Percentiles rank a stretch among this genome's conserved stretches.
Evolutionary conservation across 768 basidiomycete genomes (phyloP).

Genomic region (Amanita rubescens): DNA sequence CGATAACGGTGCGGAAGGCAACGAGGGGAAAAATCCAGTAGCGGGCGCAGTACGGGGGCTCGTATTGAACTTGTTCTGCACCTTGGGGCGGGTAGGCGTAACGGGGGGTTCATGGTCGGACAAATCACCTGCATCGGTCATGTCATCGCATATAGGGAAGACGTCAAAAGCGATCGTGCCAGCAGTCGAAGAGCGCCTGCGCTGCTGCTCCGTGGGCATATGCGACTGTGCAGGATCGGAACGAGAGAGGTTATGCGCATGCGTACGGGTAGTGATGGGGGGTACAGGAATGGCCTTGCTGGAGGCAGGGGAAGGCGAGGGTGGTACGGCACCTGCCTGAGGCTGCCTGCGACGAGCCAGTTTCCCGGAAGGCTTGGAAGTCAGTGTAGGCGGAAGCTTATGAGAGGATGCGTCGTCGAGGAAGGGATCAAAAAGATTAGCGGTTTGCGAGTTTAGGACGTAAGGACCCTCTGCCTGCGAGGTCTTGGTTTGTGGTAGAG

Average conservation of each 20-base stretch:
- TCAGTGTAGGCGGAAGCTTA: constrained; percentile 28
- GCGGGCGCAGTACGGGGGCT: constrained; percentile 50
- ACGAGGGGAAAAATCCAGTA: constrained; percentile 17
- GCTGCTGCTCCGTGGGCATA: constrained; percentile 19
- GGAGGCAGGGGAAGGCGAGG: constrained; percentile 24
- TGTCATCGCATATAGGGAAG: constrained; percentile 73
- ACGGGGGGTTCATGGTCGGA: constrained; percentile 33
- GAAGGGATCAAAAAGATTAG: constrained; percentile 44
- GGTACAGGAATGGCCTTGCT: constrained; percentile 45
- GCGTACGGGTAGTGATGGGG: constrained; percentile 12
- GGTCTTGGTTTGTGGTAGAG: constrained; percentile 27
- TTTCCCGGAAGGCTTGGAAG: constrained; percentile 45
- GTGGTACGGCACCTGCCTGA: constrained; percentile 13
- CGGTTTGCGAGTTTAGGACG: constrained; percentile 30
- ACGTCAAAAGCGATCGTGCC: constrained; percentile 19
- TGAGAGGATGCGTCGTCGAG: constrained; percentile 19
- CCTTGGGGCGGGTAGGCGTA: constrained; percentile 39
- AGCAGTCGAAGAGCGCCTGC: constrained; percentile 25
- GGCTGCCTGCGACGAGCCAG: constrained; percentile 51
- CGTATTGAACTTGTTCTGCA: constrained; percentile 22
- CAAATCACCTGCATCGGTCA: constrained; percentile 38
- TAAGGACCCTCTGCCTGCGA: constrained; percentile 60
- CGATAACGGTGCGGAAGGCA: constrained; percentile 27
- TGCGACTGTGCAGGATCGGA: constrained; percentile 45
- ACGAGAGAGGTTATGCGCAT: constrained; percentile 29